Conservation (phyloP, 1,284 basidiomycete species). For the Ustilago cynodontis region DNA sequence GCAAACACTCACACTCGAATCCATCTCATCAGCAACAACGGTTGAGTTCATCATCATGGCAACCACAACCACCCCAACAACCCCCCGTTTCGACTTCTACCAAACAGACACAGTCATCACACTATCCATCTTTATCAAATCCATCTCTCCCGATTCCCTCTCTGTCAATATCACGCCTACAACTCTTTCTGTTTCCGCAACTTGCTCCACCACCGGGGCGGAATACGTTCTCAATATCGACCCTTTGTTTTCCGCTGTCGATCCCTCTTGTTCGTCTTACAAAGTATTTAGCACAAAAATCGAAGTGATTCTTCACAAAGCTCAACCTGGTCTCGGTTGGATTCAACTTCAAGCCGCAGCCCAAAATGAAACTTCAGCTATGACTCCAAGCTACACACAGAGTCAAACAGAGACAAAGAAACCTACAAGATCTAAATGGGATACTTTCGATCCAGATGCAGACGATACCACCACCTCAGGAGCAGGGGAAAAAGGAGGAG, state of each 20-base stretch:
- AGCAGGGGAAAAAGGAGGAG: not conserved
- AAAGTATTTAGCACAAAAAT: slow-evolving; percentile 59
- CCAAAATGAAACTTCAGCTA: not conserved
- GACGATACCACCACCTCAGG: slow-evolving; percentile 30
- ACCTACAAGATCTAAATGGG: slow-evolving; percentile 61
- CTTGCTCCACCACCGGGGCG: slow-evolving; percentile 23
- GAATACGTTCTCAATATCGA: slow-evolving; percentile 40
- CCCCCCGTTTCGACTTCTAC: slow-evolving; percentile 67
- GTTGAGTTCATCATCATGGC: slow-evolving; percentile 5
- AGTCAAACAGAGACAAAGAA: slow-evolving; percentile 19
- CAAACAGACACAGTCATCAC: slow-evolving; percentile 65
- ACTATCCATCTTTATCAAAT: slow-evolving; percentile 64
- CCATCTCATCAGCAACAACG: not conserved
- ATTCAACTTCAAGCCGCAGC: slow-evolving; percentile 16
- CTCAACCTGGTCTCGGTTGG: slow-evolving; percentile 48
- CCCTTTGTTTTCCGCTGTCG: slow-evolving; percentile 48
- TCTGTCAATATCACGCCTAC: slow-evolving; percentile 25
- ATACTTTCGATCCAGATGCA: slow-evolving; percentile 53
- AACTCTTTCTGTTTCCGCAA: slow-evolving; percentile 34
- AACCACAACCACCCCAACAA: slow-evolving; percentile 3
- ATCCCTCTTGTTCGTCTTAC: slow-evolving; percentile 32
- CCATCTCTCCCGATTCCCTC: slow-evolving; percentile 47
- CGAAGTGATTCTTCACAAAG: slow-evolving; percentile 61
- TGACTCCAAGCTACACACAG: slow-evolving; percentile 22
- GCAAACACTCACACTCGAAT: not conserved